A percentile compares a stretch with the other conserved stretches of the same genome.
Evolutionary conservation across 2,329 filamentous ascomycete species (phyloP).

Genomic region (Fusarium staphyleae): DNA sequence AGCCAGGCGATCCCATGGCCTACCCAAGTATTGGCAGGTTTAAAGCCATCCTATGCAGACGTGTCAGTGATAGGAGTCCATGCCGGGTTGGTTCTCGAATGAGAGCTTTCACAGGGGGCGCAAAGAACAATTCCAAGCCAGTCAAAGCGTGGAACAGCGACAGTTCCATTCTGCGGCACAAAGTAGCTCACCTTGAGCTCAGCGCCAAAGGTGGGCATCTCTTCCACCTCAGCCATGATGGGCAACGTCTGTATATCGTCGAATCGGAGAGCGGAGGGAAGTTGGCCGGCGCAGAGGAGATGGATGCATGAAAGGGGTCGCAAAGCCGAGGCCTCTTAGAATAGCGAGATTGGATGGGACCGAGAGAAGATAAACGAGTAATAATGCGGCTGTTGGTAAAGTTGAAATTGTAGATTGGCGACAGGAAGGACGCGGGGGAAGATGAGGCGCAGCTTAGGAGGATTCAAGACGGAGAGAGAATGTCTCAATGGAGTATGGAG

Average conservation of each 20-base stretch:
- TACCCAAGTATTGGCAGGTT: slow-evolving; percentile 92
- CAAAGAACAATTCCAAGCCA: slow-evolving; percentile 8
- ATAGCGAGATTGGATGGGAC: background rate
- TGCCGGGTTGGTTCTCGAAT: slow-evolving; percentile 10
- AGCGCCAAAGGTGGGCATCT: slow-evolving; percentile 85
- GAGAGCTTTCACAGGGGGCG: slow-evolving; percentile 9
- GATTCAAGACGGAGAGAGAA: slow-evolving; percentile 3
- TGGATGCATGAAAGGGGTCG: slow-evolving; percentile 33
- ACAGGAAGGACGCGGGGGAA: slow-evolving; percentile 15
- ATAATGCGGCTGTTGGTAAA: slow-evolving; percentile 18
- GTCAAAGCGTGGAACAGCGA: background rate
- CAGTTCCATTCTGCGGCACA: background rate
- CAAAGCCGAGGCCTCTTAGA: slow-evolving; percentile 2
- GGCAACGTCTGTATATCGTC: slow-evolving; percentile 30
- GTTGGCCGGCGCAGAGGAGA: slow-evolving; percentile 27
- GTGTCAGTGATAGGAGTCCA: slow-evolving; percentile 11
- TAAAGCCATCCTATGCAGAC: slow-evolving; percentile 85
- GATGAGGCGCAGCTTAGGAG: slow-evolving; percentile 32
- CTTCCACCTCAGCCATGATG: slow-evolving; percentile 82
- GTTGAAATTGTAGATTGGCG: slow-evolving; percentile 22
- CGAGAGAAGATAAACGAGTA: background rate
- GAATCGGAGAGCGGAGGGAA: slow-evolving; percentile 30
- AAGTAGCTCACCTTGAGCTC: slow-evolving; percentile 80
- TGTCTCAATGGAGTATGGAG: slow-evolving; percentile 31
- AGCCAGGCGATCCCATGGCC: slow-evolving; percentile 90